Evolutionary conservation across 2,329 filamentous ascomycete species (phyloP).

Genomic region (Hortaea sp.): DNA sequence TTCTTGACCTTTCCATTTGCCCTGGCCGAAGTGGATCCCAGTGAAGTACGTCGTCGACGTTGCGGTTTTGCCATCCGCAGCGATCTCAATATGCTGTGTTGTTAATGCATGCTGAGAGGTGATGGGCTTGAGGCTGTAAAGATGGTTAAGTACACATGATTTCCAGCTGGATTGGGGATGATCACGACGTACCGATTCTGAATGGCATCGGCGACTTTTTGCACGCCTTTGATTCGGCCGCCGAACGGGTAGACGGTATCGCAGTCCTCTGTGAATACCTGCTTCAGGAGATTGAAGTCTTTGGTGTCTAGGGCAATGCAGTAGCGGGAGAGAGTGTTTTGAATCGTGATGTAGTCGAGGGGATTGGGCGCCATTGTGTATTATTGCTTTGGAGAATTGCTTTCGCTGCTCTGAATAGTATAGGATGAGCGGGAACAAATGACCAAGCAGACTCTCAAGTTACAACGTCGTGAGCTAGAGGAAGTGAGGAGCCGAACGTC

Average conservation of each 20-base stretch:
- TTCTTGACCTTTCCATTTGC: constrained; percentile 27
- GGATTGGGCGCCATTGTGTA: constrained; percentile 11
- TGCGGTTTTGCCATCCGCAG: constrained; percentile 23
- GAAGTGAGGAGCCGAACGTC: background rate
- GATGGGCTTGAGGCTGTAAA: constrained; percentile 28
- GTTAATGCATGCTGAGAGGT: constrained; percentile 34
- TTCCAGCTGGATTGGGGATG: background rate
- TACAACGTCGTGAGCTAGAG: too few species aligned
- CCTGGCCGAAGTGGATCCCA: constrained; percentile 33
- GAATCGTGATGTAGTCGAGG: constrained; percentile 30
- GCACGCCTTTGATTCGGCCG: constrained; percentile 23
- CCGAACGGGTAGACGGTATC: constrained; percentile 30
- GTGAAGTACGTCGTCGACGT: constrained; percentile 32
- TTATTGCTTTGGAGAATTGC: too few species aligned
- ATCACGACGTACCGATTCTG: constrained; percentile 10
- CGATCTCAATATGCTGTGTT: constrained; percentile 30
- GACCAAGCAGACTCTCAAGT: too few species aligned
- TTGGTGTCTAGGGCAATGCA: constrained; percentile 37
- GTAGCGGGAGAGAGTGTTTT: constrained; percentile 33
- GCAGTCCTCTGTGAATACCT: constrained; percentile 33
- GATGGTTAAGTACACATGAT: background rate
- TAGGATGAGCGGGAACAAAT: too few species aligned
- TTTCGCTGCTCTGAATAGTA: too few species aligned
- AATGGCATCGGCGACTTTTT: constrained; percentile 25
- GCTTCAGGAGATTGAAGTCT: constrained; percentile 26